Conservation (phyloP, 306 rosid genomes). For the Ormosia emarginata region DNA sequence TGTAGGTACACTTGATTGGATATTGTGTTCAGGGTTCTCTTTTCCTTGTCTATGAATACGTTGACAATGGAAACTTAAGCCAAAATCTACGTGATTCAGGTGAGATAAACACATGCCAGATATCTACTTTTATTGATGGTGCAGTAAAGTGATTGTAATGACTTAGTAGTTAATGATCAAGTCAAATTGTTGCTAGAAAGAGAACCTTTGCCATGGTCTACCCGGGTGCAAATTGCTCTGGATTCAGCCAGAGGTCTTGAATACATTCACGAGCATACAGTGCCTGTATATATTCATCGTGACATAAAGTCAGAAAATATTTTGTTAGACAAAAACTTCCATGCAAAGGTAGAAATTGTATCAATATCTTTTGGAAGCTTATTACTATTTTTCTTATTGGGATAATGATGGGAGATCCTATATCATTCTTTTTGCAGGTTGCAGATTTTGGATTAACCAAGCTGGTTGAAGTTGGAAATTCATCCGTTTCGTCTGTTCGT, state of each 20-base stretch:
- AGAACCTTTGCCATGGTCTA: constrained; percentile 73
- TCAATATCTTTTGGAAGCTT: neutral
- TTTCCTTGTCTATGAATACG: constrained; percentile 82
- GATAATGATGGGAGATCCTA: neutral
- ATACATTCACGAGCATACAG: constrained; percentile 89
- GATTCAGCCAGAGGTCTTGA: constrained; percentile 95
- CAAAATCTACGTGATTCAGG: constrained; percentile 78
- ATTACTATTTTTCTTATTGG: neutral
- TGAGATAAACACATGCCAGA: constrained; percentile 15
- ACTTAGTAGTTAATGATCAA: neutral
- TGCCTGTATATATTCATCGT: constrained; percentile 86
- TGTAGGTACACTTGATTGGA: constrained; percentile 92
- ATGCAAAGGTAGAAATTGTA: constrained; percentile 59
- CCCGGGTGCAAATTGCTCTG: constrained; percentile 81
- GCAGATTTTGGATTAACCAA: constrained; percentile 91
- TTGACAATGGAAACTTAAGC: constrained; percentile 82
- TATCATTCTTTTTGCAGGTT: constrained; percentile 48
- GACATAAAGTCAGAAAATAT: constrained; percentile 92
- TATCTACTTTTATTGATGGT: neutral
- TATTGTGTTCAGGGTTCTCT: constrained; percentile 80
- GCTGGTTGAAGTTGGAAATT: constrained; percentile 69
- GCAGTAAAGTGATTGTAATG: neutral
- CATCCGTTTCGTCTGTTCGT: constrained; percentile 49
- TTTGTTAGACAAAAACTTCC: constrained; percentile 66
- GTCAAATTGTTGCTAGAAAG: constrained; percentile 37